A percentile compares a stretch with the other conserved stretches of the same genome.
These are phyloP conservation scores for Arthrinium puccinioides DNA, from an alignment of 2,329 filamentous ascomycete species.

Conservation along the genomic window DNA sequence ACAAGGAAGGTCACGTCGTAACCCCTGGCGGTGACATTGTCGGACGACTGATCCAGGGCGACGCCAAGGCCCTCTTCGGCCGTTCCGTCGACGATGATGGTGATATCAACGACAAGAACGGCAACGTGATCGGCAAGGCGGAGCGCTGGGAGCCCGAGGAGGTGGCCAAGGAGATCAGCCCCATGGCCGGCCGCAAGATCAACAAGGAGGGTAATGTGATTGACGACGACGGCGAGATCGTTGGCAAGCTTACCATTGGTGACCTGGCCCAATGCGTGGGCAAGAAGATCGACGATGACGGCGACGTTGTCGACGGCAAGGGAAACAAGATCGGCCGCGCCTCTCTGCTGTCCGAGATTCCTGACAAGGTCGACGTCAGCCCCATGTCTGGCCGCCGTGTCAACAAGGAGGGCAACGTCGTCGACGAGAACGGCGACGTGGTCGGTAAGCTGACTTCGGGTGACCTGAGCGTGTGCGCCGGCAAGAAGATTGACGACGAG, in stretches of 20 bases:
- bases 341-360: conserved; percentile 55
- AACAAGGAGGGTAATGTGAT: conserved; percentile 53
- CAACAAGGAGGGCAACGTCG: conserved; percentile 61
- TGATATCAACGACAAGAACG: conserved; percentile 72
- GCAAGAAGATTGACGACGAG: conserved; percentile 49
- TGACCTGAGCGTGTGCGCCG: conserved; percentile 40
- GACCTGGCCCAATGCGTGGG: conserved; percentile 57
- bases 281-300: conserved; percentile 63
- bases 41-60: conserved; percentile 63
- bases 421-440: conserved; percentile 49
- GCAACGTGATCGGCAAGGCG: conserved; percentile 49
- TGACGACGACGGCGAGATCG: conserved; percentile 50
- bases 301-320: conserved; percentile 64
- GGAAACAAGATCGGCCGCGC: conserved; percentile 61
- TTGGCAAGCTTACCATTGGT: conserved; percentile 64
- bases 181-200: conserved; percentile 46
- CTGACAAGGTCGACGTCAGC: conserved; percentile 43
- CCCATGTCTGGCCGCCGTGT: too few relatives aligned
- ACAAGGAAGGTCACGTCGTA: conserved; percentile 62
- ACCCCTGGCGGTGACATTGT: conserved; percentile 63
- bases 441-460: conserved; percentile 37
- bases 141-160: conserved; percentile 53
- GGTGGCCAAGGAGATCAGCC: conserved; percentile 43
- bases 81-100: conserved; percentile 74
- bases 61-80: conserved; percentile 65